Base-by-base conservation (phyloP, 2,329 filamentous ascomycete species). In the Ophiostoma tasmaniense region DNA sequence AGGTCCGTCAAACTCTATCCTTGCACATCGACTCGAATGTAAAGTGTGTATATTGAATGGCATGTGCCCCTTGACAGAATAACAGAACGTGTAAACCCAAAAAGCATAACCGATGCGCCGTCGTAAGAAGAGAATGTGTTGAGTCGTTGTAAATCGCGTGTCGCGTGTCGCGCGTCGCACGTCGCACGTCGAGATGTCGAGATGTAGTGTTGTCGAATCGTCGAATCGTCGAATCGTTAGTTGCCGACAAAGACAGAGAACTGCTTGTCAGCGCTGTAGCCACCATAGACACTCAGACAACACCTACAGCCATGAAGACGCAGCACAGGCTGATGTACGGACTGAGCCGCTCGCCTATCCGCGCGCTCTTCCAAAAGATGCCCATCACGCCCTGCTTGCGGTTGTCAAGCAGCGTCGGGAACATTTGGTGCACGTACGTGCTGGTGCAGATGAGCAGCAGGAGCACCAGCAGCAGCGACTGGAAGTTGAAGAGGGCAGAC, bases 401-500 rank as follows among this genome's bases (percentile, higher is more conserved):
- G 67, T 91, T 86, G 80, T 98, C 94, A 81, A 99, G 91, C 75
- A 96, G 90, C 4, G 89, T 86, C 0, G 95, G 94, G 76, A 95
- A 91, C 72, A 96, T 88, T 75, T 91, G 90, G 82, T 98, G 95
- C 69, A 93, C 86, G 81, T 99, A 98, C 72, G 95, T 89, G 79
- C 91, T 93, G 69, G 95, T 97, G 85, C 95, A 99, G 77, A 98
- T 96, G 74, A 96, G 88, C 74, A 99, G 90, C 67, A 99, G 88
- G 75, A 99, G 88, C 74, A 97, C 94, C 75, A 98, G 87, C 75
- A 99, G 87, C 74, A 98, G 90, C 70, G 93, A 96, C 80, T 97
- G 93, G 83, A 99, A 98, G 82, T 98, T 98, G 89, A 99, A 97
- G 76, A 99, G 90, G 68, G 95, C 95, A 70, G 95, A 91, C 95